Base-by-base conservation (phyloP, 371 early-diverging fungal genomes). In the Haplosporangium sp. region DNA sequence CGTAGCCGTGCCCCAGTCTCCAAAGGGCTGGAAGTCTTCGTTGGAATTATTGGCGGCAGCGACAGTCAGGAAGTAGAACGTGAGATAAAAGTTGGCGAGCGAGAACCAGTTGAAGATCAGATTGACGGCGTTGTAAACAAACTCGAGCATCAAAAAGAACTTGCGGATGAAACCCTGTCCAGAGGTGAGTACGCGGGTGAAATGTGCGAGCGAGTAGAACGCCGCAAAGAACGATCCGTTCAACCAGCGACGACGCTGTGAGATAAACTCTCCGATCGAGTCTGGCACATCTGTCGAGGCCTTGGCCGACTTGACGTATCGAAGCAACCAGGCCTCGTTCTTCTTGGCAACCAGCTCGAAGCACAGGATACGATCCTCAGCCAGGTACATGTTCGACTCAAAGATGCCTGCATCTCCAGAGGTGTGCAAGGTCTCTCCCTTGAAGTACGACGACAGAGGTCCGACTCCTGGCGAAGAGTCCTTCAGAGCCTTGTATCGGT, bases 361-460 rank as follows among this genome's bases (percentile, higher is more conserved):
- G 74, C 96, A 95, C 57, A 95, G 86, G 63, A 95, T 95, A 81
- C 96, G 93, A 74, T 95, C 95, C 77, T 94, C 94, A 40, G 94
- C 94, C 71, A 91, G 74, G 60, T 89, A 88, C 92, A 92, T 92
- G 81, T 93, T 92, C 51, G 90, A 88, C 68, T 87, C 85, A 62
- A 89, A 90, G 50, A 89, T 86, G 56, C 83, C 83, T 46, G 85
- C 84, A 48, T 84, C 84, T 47, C 87, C 92, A 12, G 87, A 90
- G 29, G 89, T 89, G 65, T 96, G 95, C 84, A 94, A 89, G 18
- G 89, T 86, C 81, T 98, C 98, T 55, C 98, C 97, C 87, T 94
- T 90, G 81, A 98, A 98, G 87, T 98, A 98, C 58, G 92, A 87
- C 56, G 90, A 87, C 55, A 98, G 82, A 8, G 98, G 98, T 48